Evolutionary conservation across 169 alveolate species (phyloP), one percentile per base, ranked within the genome.

Genomic region (Cytauxzoon felis): DNA sequence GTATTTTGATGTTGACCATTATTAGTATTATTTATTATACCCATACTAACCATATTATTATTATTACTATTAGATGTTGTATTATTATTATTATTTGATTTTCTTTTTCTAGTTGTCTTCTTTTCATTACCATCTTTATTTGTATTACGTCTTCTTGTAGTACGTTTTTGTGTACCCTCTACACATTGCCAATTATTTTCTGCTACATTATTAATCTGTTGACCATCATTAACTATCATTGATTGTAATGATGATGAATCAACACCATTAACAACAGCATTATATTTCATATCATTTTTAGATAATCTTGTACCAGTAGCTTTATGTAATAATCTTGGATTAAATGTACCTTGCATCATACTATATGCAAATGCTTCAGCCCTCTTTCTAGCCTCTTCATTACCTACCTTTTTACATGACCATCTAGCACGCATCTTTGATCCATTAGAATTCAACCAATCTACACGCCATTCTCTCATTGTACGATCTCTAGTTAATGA

Each of bases 371-470:
- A 86, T 13, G 86, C 42, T 19, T 86, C 91, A 7, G 91, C 91
- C 30, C 91, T 58, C 47, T 68, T 76, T 27, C 76, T 78, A 8
- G 91, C 91, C 62, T 86, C 91, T 27, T 86, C 89, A 59, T 86
- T 86, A 0, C 91, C 91, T 2, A 86, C 89, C 42, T 86, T 86
- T 52, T 86, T 86, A 67, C 91, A 86, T 11, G 91, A 86, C 91
- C 91, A 86, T 38, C 91, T 67, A 11, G 91, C 91, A 1, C 88
- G 64, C 89, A 80, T 86, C 45, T 72, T 81, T 6, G 41, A 50
- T 0, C 86, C 88, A 27, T 30, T 45, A 58, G 51, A 72, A 54
- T 86, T 82, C 30, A 56, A 33, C 91, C 91, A 86, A 27, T 86
- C 91, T 16, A 86, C 91, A 24, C 89, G 47, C 91, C 91, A 86